phyloP scores from a whole-genome alignment of 371 early-diverging fungal genomes.

The Mucor velutinosus region DNA sequence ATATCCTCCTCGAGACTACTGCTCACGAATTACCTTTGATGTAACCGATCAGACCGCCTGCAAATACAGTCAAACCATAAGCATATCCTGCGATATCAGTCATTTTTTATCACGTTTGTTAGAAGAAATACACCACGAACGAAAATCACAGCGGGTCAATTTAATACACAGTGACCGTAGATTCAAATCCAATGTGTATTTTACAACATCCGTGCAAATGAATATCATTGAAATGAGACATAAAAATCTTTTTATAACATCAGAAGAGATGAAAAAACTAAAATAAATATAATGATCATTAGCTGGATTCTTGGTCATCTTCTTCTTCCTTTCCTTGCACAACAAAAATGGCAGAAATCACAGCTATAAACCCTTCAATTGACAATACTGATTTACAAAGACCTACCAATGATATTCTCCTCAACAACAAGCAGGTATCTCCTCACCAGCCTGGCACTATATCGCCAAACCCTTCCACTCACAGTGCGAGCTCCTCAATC shows the following conservation, averaged over 20 bases:
- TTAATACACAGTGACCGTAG: background rate
- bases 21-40: constrained; percentile 38
- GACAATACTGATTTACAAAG: constrained; percentile 8
- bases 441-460: constrained; percentile 16
- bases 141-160: background rate
- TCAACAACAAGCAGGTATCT: background rate
- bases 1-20: too few species aligned
- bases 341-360: constrained; percentile 19
- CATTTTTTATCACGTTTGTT: constrained; percentile 19
- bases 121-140: background rate
- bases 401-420: constrained; percentile 13
- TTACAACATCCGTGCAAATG: constrained; percentile 8
- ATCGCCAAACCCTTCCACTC: constrained; percentile 28
- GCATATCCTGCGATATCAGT: constrained; percentile 46
- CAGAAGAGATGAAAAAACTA: background rate
- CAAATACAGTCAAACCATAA: constrained; percentile 36
- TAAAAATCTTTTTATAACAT: constrained; percentile 2
- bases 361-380: constrained; percentile 10
- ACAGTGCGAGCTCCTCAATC: constrained; percentile 17
- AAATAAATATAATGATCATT: background rate
- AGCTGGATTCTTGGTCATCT: background rate
- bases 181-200: background rate
- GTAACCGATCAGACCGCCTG: constrained; percentile 50
- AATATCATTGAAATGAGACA: constrained; percentile 1
- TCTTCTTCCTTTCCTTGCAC: constrained; percentile 6